Base-by-base conservation (phyloP, 1,139 yeast genomes). In the Sugiyamaella grinbergsii region DNA sequence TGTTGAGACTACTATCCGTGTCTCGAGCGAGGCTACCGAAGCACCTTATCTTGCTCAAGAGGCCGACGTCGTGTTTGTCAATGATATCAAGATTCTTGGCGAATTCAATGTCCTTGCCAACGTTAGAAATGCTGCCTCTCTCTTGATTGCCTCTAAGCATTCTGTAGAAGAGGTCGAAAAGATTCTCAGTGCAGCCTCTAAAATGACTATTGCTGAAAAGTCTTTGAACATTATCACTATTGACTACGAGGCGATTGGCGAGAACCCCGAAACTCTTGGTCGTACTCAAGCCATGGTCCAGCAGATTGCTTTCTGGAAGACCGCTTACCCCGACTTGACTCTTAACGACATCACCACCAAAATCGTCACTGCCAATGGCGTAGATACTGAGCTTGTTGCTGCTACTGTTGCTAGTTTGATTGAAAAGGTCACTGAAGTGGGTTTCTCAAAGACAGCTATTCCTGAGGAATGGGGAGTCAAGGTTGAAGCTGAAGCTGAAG, bases 231-330 rank as follows among this genome's bases (percentile, higher is more conserved):
- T 87, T 51, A 70, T 73, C 45, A 69, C 64, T 19, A 52, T 65
- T 24, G 68, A 65, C 42, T 54, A 58, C 38, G 62, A 61, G 15
- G 56, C 56, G 26, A 58, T 64, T 49, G 65, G 65, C 5, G 66
- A 62, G n/a, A 60, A 60, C 45, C 57, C 81, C 51, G 83, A 83
- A 51, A 85, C 95, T 37, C 79, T 81, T 61, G 95, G 95, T 16
- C 82, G 90, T 65, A 83, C 94, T 1, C 77, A 78, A 34, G 79
- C 82, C 40, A 83, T 89, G 68, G 87, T 89, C 52, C 72, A 81
- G 52, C 96, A 89, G 71, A 79, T 85, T 48, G 88, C 83, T 1
- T 85, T 88, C 74, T 89, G 96, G 95, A 78, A 79, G 58, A 73
- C 78, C 37, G 79, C 87, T 5, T 79, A 77, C 54, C 88, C 90